Base-by-base conservation (phyloP, 2,329 filamentous ascomycete species). In the Alternaria brassicae region DNA sequence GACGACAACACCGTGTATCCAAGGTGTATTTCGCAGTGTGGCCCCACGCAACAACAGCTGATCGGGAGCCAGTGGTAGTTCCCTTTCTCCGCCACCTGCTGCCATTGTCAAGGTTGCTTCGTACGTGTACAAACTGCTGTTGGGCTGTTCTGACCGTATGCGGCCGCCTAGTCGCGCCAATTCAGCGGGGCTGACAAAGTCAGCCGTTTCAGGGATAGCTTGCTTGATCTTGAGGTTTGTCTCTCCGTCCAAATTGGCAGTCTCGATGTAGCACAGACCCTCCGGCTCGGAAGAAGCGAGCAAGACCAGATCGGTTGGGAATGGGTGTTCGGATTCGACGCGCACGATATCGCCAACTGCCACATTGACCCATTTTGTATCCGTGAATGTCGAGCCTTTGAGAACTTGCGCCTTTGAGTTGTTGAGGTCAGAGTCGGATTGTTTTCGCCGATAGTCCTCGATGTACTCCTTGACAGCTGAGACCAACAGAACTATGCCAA, bases 201-300 rank as follows among this genome's bases (percentile, higher is more conserved):
- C 85, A 13, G 91, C 89, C 0, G 95, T 99, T 81, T 99, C 95
- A 0, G 95, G 94, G 53, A 97, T 89, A 2, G 89, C 94, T 81
- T 99, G 95, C 81, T 99, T 99, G 81, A 99, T 97, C 81, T 99
- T 99, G 69, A 99, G 82, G 76, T 99, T 99, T 19, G 95, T 99
- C 80, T 99, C 95, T 69, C 95, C 95, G 72, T 99, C 95, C 58
- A 99, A 83, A 75, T 99, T 99, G 23, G 95, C 94, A 2, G 95
- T 99, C 81, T 99, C 95, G 74, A 99, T 98, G 77, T 99, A 99
- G 80, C 95, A 99, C 56, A 99, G 82, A 70, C 95, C 95, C 81
- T 99, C 95, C 1, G 95, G 96, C 77, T 99, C 96, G 6, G 95
- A 98, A 72, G 92, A 96, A 8, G 95, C 93, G 56, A 99, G 82